Percentiles rank a stretch among this genome's conserved stretches.
phyloP scores from a whole-genome alignment of 1,284 basidiomycete genomes.

The Thelephora terrestris region DNA sequence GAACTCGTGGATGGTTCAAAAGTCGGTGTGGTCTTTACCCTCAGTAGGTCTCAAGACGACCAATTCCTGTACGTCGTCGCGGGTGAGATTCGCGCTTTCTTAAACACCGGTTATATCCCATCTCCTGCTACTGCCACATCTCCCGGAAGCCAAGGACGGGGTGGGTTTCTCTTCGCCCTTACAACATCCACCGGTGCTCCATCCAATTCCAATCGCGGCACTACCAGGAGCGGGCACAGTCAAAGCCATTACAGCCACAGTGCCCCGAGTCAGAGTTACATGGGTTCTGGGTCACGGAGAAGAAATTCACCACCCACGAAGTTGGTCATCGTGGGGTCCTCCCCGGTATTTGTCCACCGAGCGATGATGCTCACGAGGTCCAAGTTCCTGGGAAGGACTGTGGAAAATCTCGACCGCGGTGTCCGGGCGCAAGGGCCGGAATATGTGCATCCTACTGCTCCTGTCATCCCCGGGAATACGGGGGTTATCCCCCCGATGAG shows the following conservation, averaged over 20 bases:
- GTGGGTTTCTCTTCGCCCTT: slow-evolving; percentile 44
- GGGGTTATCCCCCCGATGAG: no score
- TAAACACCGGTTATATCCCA: slow-evolving; percentile 12
- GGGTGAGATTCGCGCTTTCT: slow-evolving; percentile 28
- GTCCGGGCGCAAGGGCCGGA: neutral
- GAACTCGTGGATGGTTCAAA: slow-evolving; percentile 38
- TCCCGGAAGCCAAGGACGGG: no score
- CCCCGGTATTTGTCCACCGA: slow-evolving; percentile 44
- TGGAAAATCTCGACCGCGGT: slow-evolving; percentile 4
- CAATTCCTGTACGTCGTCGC: slow-evolving; percentile 46
- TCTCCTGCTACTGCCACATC: slow-evolving; percentile 19
- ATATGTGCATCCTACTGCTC: slow-evolving; percentile 5
- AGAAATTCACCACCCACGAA: slow-evolving; percentile 15
- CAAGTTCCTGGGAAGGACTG: slow-evolving; percentile 54
- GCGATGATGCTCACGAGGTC: slow-evolving; percentile 50
- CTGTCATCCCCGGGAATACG: slow-evolving; percentile 21
- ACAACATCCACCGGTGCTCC: slow-evolving; percentile 25
- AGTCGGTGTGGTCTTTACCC: slow-evolving; percentile 46
- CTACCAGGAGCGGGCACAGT: slow-evolving; percentile 7
- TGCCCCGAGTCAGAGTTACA: no score
- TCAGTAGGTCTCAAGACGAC: slow-evolving; percentile 42
- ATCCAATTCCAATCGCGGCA: neutral
- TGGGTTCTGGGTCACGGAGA: no score
- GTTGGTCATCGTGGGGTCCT: slow-evolving; percentile 47
- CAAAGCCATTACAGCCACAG: slow-evolving; percentile 8